Percentiles rank a stretch among this genome's conserved stretches.
Conservation (phyloP, 2,329 filamentous ascomycete species). For the Aspergillus sp. region DNA sequence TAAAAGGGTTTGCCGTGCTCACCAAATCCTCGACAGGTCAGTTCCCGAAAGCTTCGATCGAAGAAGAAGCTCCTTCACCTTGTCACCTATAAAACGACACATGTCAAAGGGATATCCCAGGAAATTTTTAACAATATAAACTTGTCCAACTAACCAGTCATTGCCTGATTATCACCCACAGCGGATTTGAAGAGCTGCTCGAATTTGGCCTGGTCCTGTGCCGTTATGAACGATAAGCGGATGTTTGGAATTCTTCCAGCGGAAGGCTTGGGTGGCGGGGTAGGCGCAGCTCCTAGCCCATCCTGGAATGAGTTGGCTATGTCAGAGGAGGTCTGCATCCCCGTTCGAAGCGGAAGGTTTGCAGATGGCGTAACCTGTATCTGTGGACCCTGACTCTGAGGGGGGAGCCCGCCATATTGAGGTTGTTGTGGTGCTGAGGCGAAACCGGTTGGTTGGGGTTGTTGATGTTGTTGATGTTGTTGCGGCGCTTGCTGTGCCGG, state of each 20-base stretch:
- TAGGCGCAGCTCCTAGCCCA: constrained; percentile 51
- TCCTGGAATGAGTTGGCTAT: constrained; percentile 63
- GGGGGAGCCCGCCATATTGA: constrained; percentile 60
- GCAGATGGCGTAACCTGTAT: constrained; percentile 46
- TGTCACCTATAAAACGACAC: constrained; percentile 57
- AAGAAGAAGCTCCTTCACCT: constrained; percentile 83
- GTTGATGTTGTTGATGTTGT: constrained; percentile 24
- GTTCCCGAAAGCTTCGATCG: constrained; percentile 86
- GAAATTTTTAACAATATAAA: not conserved
- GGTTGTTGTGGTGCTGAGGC: constrained; percentile 56
- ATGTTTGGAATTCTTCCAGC: constrained; percentile 87
- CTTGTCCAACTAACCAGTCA: constrained; percentile 61
- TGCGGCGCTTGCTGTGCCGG: constrained; percentile 18
- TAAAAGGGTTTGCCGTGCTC: constrained; percentile 26
- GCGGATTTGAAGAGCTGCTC: constrained; percentile 97
- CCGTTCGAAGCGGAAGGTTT: constrained; percentile 53
- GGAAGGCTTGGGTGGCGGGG: constrained; percentile 59
- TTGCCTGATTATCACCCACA: constrained; percentile 76
- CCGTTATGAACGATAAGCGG: constrained; percentile 91
- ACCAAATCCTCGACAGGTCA: constrained; percentile 91
- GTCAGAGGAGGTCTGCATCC: constrained; percentile 60
- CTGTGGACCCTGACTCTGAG: constrained; percentile 37
- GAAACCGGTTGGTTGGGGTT: constrained; percentile 46
- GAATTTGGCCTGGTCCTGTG: constrained; percentile 91
- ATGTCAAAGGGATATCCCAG: constrained; percentile 15